These are phyloP conservation scores for Hibiscus syriacus DNA, from an alignment of 345 rosid species.

Conservation along the genomic window DNA sequence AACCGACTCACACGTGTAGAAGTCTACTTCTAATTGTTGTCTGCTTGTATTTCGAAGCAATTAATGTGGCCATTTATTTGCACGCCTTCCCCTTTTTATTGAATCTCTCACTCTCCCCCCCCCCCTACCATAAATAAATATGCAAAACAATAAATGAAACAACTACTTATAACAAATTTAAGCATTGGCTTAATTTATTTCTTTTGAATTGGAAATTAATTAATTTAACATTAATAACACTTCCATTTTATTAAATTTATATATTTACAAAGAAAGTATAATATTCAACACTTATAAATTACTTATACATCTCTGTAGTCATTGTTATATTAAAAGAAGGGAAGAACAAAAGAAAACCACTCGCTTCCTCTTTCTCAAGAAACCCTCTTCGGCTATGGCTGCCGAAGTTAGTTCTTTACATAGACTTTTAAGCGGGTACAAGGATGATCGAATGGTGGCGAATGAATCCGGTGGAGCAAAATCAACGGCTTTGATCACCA, in stretches of 20 bases:
- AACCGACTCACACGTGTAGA: neutral
- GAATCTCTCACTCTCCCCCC: neutral
- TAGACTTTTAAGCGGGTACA: slow-evolving; percentile 4
- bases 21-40: neutral
- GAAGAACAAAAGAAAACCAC: neutral
- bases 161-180: neutral
- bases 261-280: neutral
- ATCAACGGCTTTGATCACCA: slow-evolving; percentile 48
- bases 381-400: slow-evolving; percentile 6
- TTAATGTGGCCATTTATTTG: slow-evolving; percentile 7
- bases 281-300: neutral
- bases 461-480: slow-evolving; percentile 18
- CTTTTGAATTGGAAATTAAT: neutral
- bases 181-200: neutral
- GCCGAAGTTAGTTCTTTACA: slow-evolving; percentile 6
- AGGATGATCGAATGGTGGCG: neutral
- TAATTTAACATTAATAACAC: neutral
- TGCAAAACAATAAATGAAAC: neutral
- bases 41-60: slow-evolving; percentile 11
- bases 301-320: neutral
- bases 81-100: neutral
- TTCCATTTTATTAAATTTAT: neutral
- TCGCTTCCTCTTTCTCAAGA: neutral
- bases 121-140: slow-evolving; percentile 1
- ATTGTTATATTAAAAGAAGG: neutral